Evolutionary conservation across 2,329 filamentous ascomycete genomes (phyloP), one percentile per base, ranked within the genome.

Genomic region (Tolypocladium inflatum): DNA sequence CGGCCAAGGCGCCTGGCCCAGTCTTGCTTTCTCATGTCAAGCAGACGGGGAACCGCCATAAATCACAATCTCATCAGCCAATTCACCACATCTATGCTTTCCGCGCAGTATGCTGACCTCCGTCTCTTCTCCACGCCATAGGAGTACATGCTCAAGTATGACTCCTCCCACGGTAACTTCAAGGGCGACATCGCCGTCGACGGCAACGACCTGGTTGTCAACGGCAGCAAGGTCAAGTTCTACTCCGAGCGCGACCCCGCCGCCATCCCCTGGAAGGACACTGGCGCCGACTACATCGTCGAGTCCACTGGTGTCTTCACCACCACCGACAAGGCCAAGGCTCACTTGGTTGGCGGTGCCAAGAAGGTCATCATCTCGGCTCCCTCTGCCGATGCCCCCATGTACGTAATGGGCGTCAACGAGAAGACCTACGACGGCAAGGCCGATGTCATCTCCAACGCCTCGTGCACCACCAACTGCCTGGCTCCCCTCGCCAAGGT

Each of bases 381-480:
- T 72, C 90, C 90, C 71, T 95, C 90, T 63, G 88, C 89, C 67
- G 94, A 99, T 82, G 94, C 94, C 73, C 93, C 93, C 76, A 99
- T 99, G 94, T 99, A 95, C 86, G 94, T 99, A 75, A 95, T 97
- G 87, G 94, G 94, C 76, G 94, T 99, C 82, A 99, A 97, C 86
- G 83, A 97, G 80, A 85, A 92, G 77, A 83, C 79, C 71, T 97
- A 97, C 88, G 93, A 90, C 78, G 87, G 88, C 75, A 89, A 89
- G 76, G 85, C 94, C 77, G 81, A 91, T 71, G 88, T 99, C 77
- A 90, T 97, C 82, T 97, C 94, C 81, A 99, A 99, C 84, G 94
- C 94, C 71, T 97, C 94, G 70, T 97, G 94, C 91, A 99, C 94
- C 78, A 97, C 94, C 85, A 99, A 99, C 90, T 97, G 94, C 88